A percentile compares a stretch with the other conserved stretches of the same genome.
These are phyloP conservation scores for Colletotrichum sp. DNA, from an alignment of 2,329 filamentous ascomycete species.

Conservation along the genomic window DNA sequence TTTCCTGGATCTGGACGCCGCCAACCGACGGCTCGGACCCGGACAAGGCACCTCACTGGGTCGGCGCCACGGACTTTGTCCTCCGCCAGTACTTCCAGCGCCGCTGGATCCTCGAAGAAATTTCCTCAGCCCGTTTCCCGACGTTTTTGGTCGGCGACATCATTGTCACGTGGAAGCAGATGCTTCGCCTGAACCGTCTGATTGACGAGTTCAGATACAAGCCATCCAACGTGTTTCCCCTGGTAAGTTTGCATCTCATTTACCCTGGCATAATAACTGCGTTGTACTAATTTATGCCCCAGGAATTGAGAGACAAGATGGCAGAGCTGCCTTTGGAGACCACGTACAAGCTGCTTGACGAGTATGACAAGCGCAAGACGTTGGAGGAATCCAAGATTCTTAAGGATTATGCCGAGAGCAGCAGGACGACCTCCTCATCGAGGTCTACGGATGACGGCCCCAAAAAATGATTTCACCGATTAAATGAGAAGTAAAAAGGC, in stretches of 20 bases:
- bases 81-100: slow-evolving; percentile 37
- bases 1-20: slow-evolving; percentile 29
- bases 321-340: slow-evolving; percentile 26
- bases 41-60: slow-evolving; percentile 24
- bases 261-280: neutral
- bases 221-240: slow-evolving; percentile 33
- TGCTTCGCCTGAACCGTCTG: slow-evolving; percentile 37
- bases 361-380: slow-evolving; percentile 23
- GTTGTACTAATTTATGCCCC: neutral
- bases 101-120: slow-evolving; percentile 41
- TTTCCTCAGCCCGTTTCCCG: slow-evolving; percentile 34
- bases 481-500: neutral
- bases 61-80: slow-evolving; percentile 32
- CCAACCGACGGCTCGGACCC: slow-evolving; percentile 24
- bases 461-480: neutral
- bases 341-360: slow-evolving; percentile 23
- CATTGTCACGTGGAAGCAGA: slow-evolving; percentile 40
- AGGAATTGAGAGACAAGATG: slow-evolving; percentile 24
- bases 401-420: slow-evolving; percentile 10
- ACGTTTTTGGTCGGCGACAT: slow-evolving; percentile 35
- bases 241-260: neutral
- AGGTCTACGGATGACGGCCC: slow-evolving; percentile 7
- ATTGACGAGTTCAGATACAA: slow-evolving; percentile 40
- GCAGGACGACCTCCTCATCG: slow-evolving; percentile 21
- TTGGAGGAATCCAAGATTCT: slow-evolving; percentile 23